Base-by-base conservation (phyloP, 352 stramenopile species). In the Globisporangium viniferum region DNA sequence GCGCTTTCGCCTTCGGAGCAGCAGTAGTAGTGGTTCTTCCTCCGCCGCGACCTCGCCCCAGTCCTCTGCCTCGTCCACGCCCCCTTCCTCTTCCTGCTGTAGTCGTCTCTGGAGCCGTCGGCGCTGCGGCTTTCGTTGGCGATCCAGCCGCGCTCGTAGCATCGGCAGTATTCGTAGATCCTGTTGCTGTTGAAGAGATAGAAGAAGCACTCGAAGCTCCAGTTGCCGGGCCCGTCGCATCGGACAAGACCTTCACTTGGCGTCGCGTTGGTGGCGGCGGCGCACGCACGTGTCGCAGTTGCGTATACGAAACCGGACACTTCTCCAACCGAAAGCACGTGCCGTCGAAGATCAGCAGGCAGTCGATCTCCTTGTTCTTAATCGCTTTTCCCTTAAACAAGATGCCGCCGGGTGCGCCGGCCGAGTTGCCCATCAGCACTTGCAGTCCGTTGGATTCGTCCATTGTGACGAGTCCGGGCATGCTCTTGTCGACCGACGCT, bases 341-440 rank as follows among this genome's bases (percentile, higher is more conserved):
- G 60, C 84, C 86, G 64, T 94, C 84, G 61, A 94, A 95, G 62
- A 94, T 80, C 62, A 95, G 64, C 65, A 95, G 55, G 51, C 88
- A 95, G 60, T 95, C 88, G 14, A 78, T 92, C 9, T 92, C 83
- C 67, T 95, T 95, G 73, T 92, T 86, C 56, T 92, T 84, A 0
- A 78, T 65, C 6, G 85, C 9, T 57, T 94, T 94, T 22, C 88
- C 88, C 58, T 93, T 93, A 71, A 95, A 95, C 29, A 63, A 73
- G 62, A 95, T 87, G 18, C 86, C 84, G 5, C 84, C 84, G 2
- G 77, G 59, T 1, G 79, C 76, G 20, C 81, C 86, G 0, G 72
- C 78, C 29, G 78, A 83, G 41, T 80, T 84, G 22, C 77, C 79
- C 69, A 90, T 81, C 36, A 89, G 72, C 64, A 95, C 86, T 27